Base-by-base conservation (phyloP, 2,329 filamentous ascomycete species). In the Tolypocladium amazonense region DNA sequence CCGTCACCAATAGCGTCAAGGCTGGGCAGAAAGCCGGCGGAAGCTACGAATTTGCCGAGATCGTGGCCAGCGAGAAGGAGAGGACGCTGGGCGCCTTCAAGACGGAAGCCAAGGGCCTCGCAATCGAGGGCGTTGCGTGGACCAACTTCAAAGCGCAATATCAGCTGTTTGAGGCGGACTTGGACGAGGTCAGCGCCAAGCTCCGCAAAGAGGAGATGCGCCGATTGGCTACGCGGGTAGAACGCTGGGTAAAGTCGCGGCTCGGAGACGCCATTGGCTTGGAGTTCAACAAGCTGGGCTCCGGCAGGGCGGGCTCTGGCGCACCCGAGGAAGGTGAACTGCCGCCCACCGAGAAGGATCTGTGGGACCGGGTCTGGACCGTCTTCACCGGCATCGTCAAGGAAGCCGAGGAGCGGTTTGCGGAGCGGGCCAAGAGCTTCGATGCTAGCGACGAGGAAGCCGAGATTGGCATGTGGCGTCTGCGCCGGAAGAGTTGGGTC, bases 141-240 rank as follows among this genome's bases (percentile, higher is more conserved):
- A 92, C 89, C 65, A 88, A 91, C 72, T 96, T 94, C 72, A 86
- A 88, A 70, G 82, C 92, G 56, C 90, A 96, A 72, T 81, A 89
- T 61, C 77, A 81, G 30, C 78, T 96, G 33, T 96, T 93, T 67
- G 88, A 90, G 71, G 93, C 95, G 72, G 94, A 99, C 61, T 81
- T 99, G 18, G 90, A 96, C 62, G 89, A 94, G 65, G 91, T 95
- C 58, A 96, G 92, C 65, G 82, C 84, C 47, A 87, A 89, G 63
- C 77, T 99, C 66, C 85, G 94, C 66, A 92, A 94, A 70, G 94
- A 99, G 65, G 94, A 99, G 76, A 96, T 99, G 91, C 86, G 93
- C 63, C 86, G 94, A 27, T 78, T 99, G 63, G 92, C 94, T 2
- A 94, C 88, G 38, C 85, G 94, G 25, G 89, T 97, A 30, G 94